Evolutionary conservation across 768 basidiomycete genomes (phyloP).

Genomic region (Obba rivulosa): DNA sequence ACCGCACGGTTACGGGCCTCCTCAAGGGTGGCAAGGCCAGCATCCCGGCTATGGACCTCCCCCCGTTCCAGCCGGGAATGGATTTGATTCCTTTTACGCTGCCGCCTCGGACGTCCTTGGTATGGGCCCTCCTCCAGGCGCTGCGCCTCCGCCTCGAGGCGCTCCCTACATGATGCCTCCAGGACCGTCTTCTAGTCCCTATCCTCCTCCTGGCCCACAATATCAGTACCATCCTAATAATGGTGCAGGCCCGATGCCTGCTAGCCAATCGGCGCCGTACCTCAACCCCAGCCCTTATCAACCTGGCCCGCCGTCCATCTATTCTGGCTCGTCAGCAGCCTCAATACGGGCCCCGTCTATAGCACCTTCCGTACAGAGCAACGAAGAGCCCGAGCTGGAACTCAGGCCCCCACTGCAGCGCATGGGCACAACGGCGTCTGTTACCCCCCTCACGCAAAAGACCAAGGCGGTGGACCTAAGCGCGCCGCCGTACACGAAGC

Average conservation of each 20-base stretch:
- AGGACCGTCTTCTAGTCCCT: slow-evolving; percentile 4
- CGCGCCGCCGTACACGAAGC: slow-evolving; percentile 86
- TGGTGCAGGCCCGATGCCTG: slow-evolving; percentile 5
- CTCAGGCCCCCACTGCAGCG: slow-evolving; percentile 52
- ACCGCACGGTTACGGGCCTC: slow-evolving; percentile 6
- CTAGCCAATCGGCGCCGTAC: slow-evolving; percentile 12
- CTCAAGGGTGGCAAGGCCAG: slow-evolving; percentile 9
- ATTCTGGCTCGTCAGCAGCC: slow-evolving; percentile 14
- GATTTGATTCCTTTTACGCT: slow-evolving; percentile 58
- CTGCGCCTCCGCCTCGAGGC: slow-evolving; percentile 14
- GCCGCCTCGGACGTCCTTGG: slow-evolving; percentile 81
- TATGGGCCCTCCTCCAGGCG: slow-evolving; percentile 58
- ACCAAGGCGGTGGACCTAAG: slow-evolving; percentile 79
- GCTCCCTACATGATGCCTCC: slow-evolving; percentile 9
- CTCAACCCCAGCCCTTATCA: slow-evolving; percentile 13
- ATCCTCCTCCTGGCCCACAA: slow-evolving; percentile 10
- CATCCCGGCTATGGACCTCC: slow-evolving; percentile 9
- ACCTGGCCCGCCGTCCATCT: slow-evolving; percentile 13
- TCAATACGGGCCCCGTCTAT: slow-evolving; percentile 10
- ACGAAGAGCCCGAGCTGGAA: slow-evolving; percentile 46
- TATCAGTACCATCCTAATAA: slow-evolving; percentile 9
- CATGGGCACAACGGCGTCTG: slow-evolving; percentile 51
- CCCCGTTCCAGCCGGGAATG: slow-evolving; percentile 12
- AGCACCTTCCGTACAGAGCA: slow-evolving; percentile 7
- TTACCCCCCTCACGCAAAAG: slow-evolving; percentile 54